These are phyloP conservation scores for Microascus cirrosus DNA, from an alignment of 2,329 filamentous ascomycete genomes.

Conservation along the genomic window DNA sequence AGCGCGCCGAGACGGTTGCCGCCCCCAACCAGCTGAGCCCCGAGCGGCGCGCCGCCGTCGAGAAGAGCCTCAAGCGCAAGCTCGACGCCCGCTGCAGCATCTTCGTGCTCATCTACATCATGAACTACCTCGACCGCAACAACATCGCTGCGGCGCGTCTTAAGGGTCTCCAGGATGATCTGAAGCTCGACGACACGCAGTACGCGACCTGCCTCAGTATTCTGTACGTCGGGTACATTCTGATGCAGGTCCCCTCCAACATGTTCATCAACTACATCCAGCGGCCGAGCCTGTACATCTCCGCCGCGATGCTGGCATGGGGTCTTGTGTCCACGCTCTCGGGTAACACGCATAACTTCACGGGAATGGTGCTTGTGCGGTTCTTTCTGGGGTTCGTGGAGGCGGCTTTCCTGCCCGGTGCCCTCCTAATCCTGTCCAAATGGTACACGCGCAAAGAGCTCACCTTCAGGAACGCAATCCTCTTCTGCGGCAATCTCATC, in stretches of 20 bases:
- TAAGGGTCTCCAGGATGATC: slow-evolving; percentile 32
- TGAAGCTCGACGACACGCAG: slow-evolving; percentile 19
- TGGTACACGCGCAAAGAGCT: slow-evolving; percentile 55
- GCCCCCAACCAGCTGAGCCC: slow-evolving; percentile 20
- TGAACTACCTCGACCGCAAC: slow-evolving; percentile 48
- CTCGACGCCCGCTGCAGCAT: slow-evolving; percentile 51
- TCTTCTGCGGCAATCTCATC: slow-evolving; percentile 49
- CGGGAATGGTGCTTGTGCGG: slow-evolving; percentile 41
- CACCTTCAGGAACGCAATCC: slow-evolving; percentile 40
- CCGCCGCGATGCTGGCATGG: neutral
- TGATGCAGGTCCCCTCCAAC: neutral
- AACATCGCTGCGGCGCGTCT: slow-evolving; percentile 29
- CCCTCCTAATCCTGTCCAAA: slow-evolving; percentile 50
- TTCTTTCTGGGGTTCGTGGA: slow-evolving; percentile 53
- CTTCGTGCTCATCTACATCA: slow-evolving; percentile 53
- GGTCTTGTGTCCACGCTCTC: neutral
- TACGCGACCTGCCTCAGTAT: slow-evolving; percentile 15
- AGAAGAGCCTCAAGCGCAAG: slow-evolving; percentile 46
- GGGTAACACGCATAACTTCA: slow-evolving; percentile 26
- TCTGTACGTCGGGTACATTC: neutral
- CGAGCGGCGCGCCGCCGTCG: slow-evolving; percentile 32
- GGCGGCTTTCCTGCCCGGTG: slow-evolving; percentile 46
- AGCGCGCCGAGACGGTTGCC: neutral
- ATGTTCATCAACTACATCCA: neutral
- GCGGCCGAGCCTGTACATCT: neutral